These are phyloP conservation scores for Grosmannia serpens DNA, from an alignment of 2,329 filamentous ascomycete species.

Conservation along the genomic window DNA sequence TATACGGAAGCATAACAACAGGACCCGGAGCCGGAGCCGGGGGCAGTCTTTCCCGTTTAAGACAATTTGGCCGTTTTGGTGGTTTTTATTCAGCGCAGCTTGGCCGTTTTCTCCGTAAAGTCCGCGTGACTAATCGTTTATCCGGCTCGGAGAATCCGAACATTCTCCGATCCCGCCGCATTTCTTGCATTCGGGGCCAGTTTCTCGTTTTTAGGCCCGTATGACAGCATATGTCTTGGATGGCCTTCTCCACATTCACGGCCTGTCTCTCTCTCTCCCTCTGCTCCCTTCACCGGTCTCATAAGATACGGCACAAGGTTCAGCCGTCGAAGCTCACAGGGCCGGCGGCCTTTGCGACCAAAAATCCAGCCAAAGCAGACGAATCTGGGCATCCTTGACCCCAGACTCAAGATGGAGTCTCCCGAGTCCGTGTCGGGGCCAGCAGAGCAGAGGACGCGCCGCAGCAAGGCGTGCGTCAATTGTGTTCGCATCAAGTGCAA, in stretches of 20 bases:
- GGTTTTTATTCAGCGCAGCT: neutral
- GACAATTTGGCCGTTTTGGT: neutral
- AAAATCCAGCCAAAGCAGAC: too few relatives aligned
- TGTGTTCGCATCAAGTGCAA: conserved; percentile 27
- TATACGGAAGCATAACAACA: too few relatives aligned
- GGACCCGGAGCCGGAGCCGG: neutral
- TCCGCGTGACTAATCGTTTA: neutral
- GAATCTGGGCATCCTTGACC: too few relatives aligned
- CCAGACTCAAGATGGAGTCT: too few relatives aligned
- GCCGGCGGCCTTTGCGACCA: neutral
- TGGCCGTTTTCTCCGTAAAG: neutral
- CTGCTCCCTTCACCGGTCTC: too few relatives aligned
- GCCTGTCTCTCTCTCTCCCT: neutral
- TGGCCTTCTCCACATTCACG: too few relatives aligned
- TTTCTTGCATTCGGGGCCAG: neutral
- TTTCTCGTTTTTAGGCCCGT: neutral
- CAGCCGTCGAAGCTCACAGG: neutral
- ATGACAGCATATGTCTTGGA: neutral
- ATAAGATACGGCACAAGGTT: neutral
- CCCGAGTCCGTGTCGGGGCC: too few relatives aligned
- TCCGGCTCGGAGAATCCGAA: neutral
- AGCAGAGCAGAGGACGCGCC: neutral
- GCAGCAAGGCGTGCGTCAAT: conserved; percentile 5
- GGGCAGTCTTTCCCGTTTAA: neutral
- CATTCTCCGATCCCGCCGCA: neutral